Percentiles rank a stretch among this genome's conserved stretches.
Conservation (phyloP, 495 filamentous ascomycete genomes). For the Xylaria intraflava region DNA sequence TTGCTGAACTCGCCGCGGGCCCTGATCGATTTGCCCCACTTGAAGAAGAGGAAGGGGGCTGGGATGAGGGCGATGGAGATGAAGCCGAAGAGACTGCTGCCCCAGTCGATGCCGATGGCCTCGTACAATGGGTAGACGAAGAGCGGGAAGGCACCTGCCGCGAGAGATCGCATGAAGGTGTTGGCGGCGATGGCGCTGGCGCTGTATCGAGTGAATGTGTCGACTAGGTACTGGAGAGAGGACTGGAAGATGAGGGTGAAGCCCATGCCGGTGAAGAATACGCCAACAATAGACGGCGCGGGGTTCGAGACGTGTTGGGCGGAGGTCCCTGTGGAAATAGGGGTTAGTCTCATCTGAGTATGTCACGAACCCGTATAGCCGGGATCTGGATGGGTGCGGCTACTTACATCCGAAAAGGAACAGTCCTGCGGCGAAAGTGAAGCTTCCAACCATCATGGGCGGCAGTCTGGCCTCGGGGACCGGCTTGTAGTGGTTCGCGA, state of each 20-base stretch:
- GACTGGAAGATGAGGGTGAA: conserved; percentile 53
- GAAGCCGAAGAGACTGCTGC: neutral
- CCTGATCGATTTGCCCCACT: too few species aligned
- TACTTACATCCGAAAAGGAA: too few species aligned
- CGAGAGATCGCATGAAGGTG: conserved; percentile 57
- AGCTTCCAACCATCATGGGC: too few species aligned
- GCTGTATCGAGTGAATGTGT: conserved; percentile 62
- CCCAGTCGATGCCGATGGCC: conserved; percentile 38
- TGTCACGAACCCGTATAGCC: too few species aligned
- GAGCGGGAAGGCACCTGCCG: conserved; percentile 58
- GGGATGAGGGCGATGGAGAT: conserved; percentile 58
- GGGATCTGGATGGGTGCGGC: too few species aligned
- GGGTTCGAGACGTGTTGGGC: neutral
- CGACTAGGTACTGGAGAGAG: conserved; percentile 66
- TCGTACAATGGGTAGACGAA: conserved; percentile 58
- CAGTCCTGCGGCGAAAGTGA: too few species aligned
- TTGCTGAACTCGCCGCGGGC: too few species aligned
- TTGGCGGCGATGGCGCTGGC: conserved; percentile 64
- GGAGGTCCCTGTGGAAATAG: neutral
- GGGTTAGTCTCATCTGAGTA: neutral
- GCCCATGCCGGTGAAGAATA: too few species aligned
- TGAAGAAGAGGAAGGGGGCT: conserved; percentile 57
- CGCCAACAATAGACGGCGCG: neutral
- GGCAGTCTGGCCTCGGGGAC: too few species aligned
- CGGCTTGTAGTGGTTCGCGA: too few species aligned